Percentiles rank a stretch among this genome's conserved stretches.
These are phyloP conservation scores for Bromus sterilis DNA, from an alignment of 176 grass and related monocot genomes.

Conservation along the genomic window DNA sequence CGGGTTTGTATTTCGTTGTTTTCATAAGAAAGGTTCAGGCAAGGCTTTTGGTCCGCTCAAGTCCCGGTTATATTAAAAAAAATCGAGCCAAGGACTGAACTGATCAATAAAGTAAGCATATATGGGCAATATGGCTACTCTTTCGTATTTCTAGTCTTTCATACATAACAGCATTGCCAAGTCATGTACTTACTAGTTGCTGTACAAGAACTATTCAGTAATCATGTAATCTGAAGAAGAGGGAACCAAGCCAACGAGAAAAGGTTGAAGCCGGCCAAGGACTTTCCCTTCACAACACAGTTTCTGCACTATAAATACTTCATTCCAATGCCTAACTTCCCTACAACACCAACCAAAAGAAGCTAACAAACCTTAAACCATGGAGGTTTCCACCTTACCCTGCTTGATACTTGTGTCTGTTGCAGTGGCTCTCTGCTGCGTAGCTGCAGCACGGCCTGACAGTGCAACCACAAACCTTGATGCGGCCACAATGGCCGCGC, in stretches of 20 bases:
- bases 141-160: background rate
- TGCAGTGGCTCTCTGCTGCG: background rate
- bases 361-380: background rate
- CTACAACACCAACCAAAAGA: background rate
- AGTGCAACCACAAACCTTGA: background rate
- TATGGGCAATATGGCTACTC: background rate
- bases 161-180: background rate
- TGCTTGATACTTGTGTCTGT: background rate
- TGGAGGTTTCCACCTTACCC: background rate
- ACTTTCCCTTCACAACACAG: background rate
- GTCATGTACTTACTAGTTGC: background rate
- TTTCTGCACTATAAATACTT: background rate
- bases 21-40: no score
- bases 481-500: slow-evolving; percentile 1
- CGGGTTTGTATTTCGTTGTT: no score
- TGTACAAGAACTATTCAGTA: background rate
- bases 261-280: background rate
- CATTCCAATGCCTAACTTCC: background rate
- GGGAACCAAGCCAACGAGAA: background rate
- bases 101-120: background rate
- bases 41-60: no score
- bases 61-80: no score
- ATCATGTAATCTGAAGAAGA: background rate
- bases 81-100: background rate
- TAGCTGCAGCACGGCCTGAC: background rate